Conservation (phyloP, 1,139 yeast genomes). For the Insectozyma bohioensis region DNA sequence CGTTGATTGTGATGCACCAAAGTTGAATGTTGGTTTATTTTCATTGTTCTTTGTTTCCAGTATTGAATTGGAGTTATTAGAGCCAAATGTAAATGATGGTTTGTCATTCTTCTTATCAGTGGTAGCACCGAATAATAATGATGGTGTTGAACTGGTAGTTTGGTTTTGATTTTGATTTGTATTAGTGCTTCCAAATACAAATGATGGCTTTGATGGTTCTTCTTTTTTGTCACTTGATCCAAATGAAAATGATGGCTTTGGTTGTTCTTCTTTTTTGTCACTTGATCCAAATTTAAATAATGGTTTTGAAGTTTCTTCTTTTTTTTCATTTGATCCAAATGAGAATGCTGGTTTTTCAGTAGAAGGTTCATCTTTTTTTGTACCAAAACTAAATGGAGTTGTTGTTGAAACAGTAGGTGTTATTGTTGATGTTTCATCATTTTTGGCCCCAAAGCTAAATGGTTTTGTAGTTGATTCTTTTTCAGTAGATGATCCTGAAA, state of each 20-base stretch:
- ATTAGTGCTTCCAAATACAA: slow-evolving; percentile 12
- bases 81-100: slow-evolving; percentile 19
- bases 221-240: slow-evolving; percentile 12
- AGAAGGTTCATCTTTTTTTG: slow-evolving; percentile 1
- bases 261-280: slow-evolving; percentile 3
- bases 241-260: slow-evolving; percentile 22
- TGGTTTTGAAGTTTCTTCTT: slow-evolving; percentile 7
- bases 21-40: slow-evolving; percentile 18
- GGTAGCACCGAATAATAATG: slow-evolving; percentile 18
- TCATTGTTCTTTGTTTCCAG: slow-evolving; percentile 3
- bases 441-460: slow-evolving; percentile 5
- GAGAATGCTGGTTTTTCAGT: slow-evolving; percentile 9
- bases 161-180: not conserved
- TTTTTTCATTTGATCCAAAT: slow-evolving; percentile 15
- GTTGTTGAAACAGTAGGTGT: not conserved
- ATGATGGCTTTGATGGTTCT: slow-evolving; percentile 15
- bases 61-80: slow-evolving; percentile 8
- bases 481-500: slow-evolving; percentile 14
- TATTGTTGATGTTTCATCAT: too few species aligned
- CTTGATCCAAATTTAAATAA: slow-evolving; percentile 1
- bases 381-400: slow-evolving; percentile 7
- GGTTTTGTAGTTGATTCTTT: slow-evolving; percentile 2
- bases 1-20: slow-evolving; percentile 12
- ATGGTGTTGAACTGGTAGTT: not conserved
- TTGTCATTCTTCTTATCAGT: slow-evolving; percentile 3